Percentiles rank a stretch among this genome's conserved stretches.
These are phyloP conservation scores for Cymodocea nodosa DNA, from an alignment of 116 monocot genomes.

Conservation along the genomic window DNA sequence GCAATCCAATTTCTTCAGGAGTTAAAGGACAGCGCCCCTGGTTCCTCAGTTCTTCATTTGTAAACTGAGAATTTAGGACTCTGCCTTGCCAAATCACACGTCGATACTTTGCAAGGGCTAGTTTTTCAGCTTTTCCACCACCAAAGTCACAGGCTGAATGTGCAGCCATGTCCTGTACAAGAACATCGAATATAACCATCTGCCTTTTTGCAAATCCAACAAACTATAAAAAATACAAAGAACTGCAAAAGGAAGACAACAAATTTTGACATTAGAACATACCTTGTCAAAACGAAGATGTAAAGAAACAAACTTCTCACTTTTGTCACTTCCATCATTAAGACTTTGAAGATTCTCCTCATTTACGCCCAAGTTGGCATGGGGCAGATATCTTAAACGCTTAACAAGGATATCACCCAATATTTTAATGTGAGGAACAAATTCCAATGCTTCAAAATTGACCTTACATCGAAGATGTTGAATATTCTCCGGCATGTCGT, in stretches of 20 bases:
- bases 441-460: constrained; percentile 76
- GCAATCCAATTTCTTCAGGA: constrained; percentile 83
- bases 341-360: constrained; percentile 15
- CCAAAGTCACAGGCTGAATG: constrained; percentile 96
- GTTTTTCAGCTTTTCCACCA: constrained; percentile 80
- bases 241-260: neutral
- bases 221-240: neutral
- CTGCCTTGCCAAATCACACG: constrained; percentile 89
- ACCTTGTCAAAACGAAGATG: constrained; percentile 98
- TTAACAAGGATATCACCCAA: constrained; percentile 64
- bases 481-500: constrained; percentile 59
- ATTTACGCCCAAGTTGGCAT: constrained; percentile 3
- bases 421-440: constrained; percentile 65
- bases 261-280: neutral
- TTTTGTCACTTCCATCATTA: constrained; percentile 16
- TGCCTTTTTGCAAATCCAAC: neutral
- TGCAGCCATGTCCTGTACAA: constrained; percentile 84
- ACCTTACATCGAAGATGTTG: constrained; percentile 81
- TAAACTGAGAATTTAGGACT: constrained; percentile 75
- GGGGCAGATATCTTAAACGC: constrained; percentile 45
- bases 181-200: neutral
- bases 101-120: constrained; percentile 78
- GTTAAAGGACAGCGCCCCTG: constrained; percentile 76
- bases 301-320: constrained; percentile 45
- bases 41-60: constrained; percentile 69